phyloP scores from a whole-genome alignment of 345 rosid genomes.

The Aquilaria sinensis region DNA sequence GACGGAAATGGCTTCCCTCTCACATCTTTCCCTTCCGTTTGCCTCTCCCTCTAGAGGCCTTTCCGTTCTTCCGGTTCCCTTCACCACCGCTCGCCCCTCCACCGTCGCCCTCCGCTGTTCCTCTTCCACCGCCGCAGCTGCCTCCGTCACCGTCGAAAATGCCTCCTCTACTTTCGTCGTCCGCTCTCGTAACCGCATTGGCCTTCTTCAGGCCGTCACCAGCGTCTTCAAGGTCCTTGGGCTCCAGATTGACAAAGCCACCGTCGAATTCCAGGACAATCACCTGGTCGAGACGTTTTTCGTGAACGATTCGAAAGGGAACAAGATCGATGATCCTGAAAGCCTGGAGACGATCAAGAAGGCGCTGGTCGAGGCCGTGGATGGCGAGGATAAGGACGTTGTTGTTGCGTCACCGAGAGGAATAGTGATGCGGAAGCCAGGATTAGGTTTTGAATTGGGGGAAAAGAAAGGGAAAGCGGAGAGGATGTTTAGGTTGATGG shows the following conservation, averaged over 20 bases:
- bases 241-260: constrained; percentile 28
- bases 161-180: constrained; percentile 21
- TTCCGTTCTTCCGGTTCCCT: background rate
- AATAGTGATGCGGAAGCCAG: constrained; percentile 22
- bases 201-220: constrained; percentile 34
- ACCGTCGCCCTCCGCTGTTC: background rate
- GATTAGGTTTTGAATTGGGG: constrained; percentile 2
- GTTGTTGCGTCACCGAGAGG: constrained; percentile 19
- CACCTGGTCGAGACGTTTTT: constrained; percentile 22
- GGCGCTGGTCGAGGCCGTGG: constrained; percentile 28
- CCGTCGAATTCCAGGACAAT: constrained; percentile 22
- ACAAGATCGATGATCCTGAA: constrained; percentile 21
- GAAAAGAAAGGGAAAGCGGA: constrained; percentile 26
- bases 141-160: constrained; percentile 13
- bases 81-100: background rate
- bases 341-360: constrained; percentile 27
- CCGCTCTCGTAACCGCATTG: constrained; percentile 40
- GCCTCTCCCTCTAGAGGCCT: background rate
- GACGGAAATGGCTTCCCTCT: background rate
- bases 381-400: constrained; percentile 14
- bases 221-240: constrained; percentile 31
- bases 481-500: constrained; percentile 43
- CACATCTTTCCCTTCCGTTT: background rate
- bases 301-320: constrained; percentile 31
- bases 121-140: background rate